Evolutionary conservation across 768 basidiomycete genomes (phyloP).

Genomic region (Panaeolus cyanescens): DNA sequence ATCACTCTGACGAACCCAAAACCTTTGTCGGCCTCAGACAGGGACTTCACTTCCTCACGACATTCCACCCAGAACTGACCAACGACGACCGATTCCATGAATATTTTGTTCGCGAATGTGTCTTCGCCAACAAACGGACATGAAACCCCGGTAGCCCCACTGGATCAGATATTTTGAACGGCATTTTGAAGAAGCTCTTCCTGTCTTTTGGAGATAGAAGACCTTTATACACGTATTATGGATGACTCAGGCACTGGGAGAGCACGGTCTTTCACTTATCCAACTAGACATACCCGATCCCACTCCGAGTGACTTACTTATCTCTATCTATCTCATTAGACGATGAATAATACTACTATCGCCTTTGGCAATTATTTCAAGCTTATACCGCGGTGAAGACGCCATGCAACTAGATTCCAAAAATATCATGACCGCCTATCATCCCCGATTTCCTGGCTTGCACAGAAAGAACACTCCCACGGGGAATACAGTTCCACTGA

Average conservation of each 20-base stretch:
- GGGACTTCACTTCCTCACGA: constrained; percentile 82
- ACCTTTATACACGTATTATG: constrained; percentile 4
- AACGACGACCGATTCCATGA: constrained; percentile 88
- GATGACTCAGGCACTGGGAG: neutral
- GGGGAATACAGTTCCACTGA: neutral
- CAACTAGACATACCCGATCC: constrained; percentile 10
- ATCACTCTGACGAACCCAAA: constrained; percentile 55
- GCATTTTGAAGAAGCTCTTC: neutral
- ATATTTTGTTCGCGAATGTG: constrained; percentile 82
- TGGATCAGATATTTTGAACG: neutral
- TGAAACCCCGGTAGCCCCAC: neutral
- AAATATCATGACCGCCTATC: neutral
- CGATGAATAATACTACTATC: neutral
- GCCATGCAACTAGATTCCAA: neutral
- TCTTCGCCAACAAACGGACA: constrained; percentile 35
- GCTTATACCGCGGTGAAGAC: neutral
- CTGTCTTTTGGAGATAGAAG: constrained; percentile 19
- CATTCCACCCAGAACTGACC: constrained; percentile 94
- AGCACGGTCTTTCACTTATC: neutral
- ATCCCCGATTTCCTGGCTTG: neutral
- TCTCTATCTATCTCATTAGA: constrained; percentile 1
- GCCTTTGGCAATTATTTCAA: neutral
- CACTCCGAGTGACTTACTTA: neutral
- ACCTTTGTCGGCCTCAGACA: constrained; percentile 85
- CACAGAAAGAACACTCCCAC: neutral